Evolutionary conservation across 306 rosid genomes (phyloP).

Genomic region (Hippophae tibetana): DNA sequence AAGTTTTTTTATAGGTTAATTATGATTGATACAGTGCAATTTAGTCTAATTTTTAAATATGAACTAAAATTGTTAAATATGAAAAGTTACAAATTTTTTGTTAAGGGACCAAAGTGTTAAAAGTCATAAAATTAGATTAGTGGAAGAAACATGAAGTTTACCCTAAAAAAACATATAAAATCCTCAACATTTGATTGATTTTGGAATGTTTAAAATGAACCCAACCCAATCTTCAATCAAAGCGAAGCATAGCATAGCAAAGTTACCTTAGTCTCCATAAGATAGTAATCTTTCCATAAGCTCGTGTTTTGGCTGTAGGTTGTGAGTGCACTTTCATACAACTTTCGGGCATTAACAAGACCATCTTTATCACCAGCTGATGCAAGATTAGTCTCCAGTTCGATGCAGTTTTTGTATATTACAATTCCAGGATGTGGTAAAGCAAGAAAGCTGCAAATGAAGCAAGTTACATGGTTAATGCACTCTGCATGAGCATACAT

Average conservation of each 20-base stretch:
- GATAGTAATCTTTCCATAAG: constrained; percentile 68
- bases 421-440: constrained; percentile 82
- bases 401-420: constrained; percentile 56
- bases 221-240: not conserved
- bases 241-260: not conserved
- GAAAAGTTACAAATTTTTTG: too few species aligned
- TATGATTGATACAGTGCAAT: too few species aligned
- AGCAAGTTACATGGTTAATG: constrained; percentile 11
- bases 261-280: constrained; percentile 63
- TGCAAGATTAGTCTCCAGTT: constrained; percentile 68
- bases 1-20: too few species aligned
- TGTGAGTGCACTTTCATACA: constrained; percentile 68
- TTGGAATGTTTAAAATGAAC: not conserved
- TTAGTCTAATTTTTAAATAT: too few species aligned
- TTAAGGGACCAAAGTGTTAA: too few species aligned
- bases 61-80: too few species aligned
- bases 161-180: too few species aligned
- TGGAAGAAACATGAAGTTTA: too few species aligned
- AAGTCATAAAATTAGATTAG: too few species aligned
- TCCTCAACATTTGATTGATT: too few species aligned
- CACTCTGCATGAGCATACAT: constrained; percentile 2
- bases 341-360: constrained; percentile 54
- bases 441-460: constrained; percentile 58
- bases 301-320: constrained; percentile 51
- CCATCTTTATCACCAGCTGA: constrained; percentile 56